Percentiles rank a stretch among this genome's conserved stretches.
These are phyloP conservation scores for Phytophthora uliginosa DNA, from an alignment of 352 stramenopile genomes.

Conservation along the genomic window DNA sequence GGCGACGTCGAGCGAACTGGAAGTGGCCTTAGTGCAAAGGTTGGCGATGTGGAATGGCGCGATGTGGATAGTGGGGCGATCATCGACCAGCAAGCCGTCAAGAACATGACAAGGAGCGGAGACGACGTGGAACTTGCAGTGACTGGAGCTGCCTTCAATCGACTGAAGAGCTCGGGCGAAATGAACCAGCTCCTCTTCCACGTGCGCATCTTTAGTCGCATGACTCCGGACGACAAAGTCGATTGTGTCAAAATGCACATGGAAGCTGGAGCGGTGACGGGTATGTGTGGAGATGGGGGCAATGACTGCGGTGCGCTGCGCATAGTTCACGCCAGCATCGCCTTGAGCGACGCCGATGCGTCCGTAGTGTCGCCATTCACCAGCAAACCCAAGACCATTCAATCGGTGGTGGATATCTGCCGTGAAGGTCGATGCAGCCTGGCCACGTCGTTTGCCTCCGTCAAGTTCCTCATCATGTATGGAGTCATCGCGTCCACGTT, in stretches of 20 bases:
- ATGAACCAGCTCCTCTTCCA: constrained; percentile 48
- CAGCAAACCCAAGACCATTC: constrained; percentile 81
- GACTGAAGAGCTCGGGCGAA: constrained; percentile 37
- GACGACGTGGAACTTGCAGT: constrained; percentile 53
- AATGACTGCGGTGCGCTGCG: constrained; percentile 89
- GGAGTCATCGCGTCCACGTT: constrained; percentile 75
- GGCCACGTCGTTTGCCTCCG: constrained; percentile 78
- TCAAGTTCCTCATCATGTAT: constrained; percentile 93
- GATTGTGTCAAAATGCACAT: constrained; percentile 55
- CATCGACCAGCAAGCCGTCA: constrained; percentile 28
- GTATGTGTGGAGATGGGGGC: constrained; percentile 69
- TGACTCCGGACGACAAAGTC: constrained; percentile 55
- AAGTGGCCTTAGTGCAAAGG: constrained; percentile 12
- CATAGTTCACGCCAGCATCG: constrained; percentile 81
- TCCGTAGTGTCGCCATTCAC: constrained; percentile 90
- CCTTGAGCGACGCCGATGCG: constrained; percentile 80
- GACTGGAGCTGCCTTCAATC: constrained; percentile 48
- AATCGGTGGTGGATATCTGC: constrained; percentile 82
- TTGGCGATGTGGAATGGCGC: constrained; percentile 25
- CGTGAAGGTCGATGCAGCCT: constrained; percentile 86
- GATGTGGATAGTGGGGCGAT: constrained; percentile 42
- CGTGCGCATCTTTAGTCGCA: constrained; percentile 63
- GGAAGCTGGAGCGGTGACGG: constrained; percentile 48
- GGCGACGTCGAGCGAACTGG: constrained; percentile 28
- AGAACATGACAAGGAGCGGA: constrained; percentile 11